Evolutionary conservation across 108 stramenopile species (phyloP).

Genomic region (Cyclotella cryptica): DNA sequence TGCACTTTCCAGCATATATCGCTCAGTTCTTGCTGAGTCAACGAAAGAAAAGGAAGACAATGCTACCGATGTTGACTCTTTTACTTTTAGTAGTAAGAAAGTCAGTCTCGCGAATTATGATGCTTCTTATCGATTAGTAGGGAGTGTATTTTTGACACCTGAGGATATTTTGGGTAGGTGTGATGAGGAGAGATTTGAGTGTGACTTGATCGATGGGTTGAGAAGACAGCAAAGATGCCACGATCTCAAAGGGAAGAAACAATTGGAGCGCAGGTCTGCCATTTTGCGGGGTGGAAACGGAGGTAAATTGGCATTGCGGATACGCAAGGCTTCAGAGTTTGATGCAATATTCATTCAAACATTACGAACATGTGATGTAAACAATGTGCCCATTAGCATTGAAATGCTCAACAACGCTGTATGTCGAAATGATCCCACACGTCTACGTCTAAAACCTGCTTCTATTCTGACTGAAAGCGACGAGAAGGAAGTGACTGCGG

Average conservation of each 20-base stretch:
- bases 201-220: conserved; percentile 52
- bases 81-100: conserved; percentile 1
- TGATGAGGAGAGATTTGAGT: conserved; percentile 63
- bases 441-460: conserved; percentile 24
- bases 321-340: conserved; percentile 62
- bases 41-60: conserved; percentile 34
- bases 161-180: conserved; percentile 58
- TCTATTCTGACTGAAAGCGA: conserved; percentile 62
- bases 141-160: conserved; percentile 53
- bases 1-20: conserved; percentile 25
- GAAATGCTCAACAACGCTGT: conserved; percentile 7
- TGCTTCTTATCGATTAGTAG: conserved; percentile 49
- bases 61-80: conserved; percentile 19
- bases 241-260: neutral
- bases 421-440: neutral
- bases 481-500: conserved; percentile 53
- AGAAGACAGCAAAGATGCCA: conserved; percentile 20
- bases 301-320: conserved; percentile 65
- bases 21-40: conserved; percentile 15
- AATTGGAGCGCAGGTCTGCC: neutral
- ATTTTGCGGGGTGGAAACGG: conserved; percentile 1
- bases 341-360: conserved; percentile 56
- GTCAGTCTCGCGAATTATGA: conserved; percentile 1
- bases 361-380: conserved; percentile 15
- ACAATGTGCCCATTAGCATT: conserved; percentile 1